These are phyloP conservation scores for Rhodotorula sphaerocarpa DNA, from an alignment of 768 basidiomycete species.

Conservation along the genomic window DNA sequence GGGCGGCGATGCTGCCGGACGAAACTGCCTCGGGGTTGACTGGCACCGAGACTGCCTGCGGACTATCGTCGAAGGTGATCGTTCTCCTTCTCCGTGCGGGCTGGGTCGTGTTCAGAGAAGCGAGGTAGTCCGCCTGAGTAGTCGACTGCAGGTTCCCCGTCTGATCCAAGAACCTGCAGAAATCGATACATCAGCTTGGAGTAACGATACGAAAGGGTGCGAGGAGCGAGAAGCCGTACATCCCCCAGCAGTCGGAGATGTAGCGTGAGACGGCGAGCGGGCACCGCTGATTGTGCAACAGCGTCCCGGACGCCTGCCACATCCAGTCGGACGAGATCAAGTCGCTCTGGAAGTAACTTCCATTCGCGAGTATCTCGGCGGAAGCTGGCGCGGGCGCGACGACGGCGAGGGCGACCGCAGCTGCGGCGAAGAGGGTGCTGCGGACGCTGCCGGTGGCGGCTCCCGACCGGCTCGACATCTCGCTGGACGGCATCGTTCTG, in stretches of 20 bases:
- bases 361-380: conserved; percentile 5
- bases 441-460: too few species aligned
- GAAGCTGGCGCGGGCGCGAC: background rate
- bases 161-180: background rate
- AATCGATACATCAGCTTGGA: background rate
- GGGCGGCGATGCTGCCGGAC: too few species aligned
- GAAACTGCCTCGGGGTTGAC: too few species aligned
- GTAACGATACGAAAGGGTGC: background rate
- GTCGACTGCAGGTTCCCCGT: conserved; percentile 18
- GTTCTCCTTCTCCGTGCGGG: background rate
- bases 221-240: background rate
- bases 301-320: conserved; percentile 11
- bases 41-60: too few species aligned
- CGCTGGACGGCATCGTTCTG: background rate
- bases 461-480: too few species aligned
- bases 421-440: background rate
- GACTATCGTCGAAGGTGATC: too few species aligned
- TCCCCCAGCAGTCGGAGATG: conserved; percentile 8
- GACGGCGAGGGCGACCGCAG: background rate
- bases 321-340: background rate
- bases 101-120: background rate
- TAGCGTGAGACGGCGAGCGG: background rate
- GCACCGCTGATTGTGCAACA: background rate
- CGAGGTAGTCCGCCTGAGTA: conserved; percentile 9
- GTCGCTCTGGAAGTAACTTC: conserved; percentile 7